Base-by-base conservation (phyloP, 208 protist genomes). In the Porcisia deanei region DNA sequence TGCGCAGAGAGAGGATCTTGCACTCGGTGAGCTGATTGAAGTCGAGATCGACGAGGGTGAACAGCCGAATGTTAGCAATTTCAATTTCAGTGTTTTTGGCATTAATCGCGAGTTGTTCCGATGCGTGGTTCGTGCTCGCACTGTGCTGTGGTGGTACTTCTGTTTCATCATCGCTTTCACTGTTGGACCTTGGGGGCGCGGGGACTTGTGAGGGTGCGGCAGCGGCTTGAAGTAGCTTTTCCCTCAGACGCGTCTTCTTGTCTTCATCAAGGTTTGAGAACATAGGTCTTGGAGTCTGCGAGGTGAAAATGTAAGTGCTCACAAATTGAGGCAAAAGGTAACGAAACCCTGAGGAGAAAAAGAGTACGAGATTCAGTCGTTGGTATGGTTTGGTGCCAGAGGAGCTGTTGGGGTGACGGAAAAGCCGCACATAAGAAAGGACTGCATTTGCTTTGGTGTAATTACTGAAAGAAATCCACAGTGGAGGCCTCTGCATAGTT, bases 21-120 rank as follows among this genome's bases (percentile, higher is more conserved):
- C 93, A 96, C 45, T 84, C 73, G 7, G 75, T 86, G 30, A 97
- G 82, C 16, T 83, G 79, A 22, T 87, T 83, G 6, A 96, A 59
- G 37, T 95, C 90, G 1, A 98, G 41, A 54, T 97, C 94, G 41
- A 94, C 88, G n/a, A 98, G 83, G 1, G 87, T 82, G 82, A 97
- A 97, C 0, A 97, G 75, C 5, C 94, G 94, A 65, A 97, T 86
- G 55, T 95, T 95, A 16, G 82, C 85, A 16, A 97, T 91, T 57
- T 97, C 91, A 34, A 97, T 85, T 10, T 88, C 73, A 49, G 82
- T 71, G 43, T 69, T 85, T 30, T 88, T 81, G 5, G 84, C 86
- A 65, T 93, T 83, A 39, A 94, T 85, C 7, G 75, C 58, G 37
- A 96, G 79, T n/a, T 86, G 60, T 65, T 88, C 85, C 4, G 78